Conservation (phyloP, 176 grass and related monocot genomes). For the bread wheat (Triticum aestivum) region DNA sequence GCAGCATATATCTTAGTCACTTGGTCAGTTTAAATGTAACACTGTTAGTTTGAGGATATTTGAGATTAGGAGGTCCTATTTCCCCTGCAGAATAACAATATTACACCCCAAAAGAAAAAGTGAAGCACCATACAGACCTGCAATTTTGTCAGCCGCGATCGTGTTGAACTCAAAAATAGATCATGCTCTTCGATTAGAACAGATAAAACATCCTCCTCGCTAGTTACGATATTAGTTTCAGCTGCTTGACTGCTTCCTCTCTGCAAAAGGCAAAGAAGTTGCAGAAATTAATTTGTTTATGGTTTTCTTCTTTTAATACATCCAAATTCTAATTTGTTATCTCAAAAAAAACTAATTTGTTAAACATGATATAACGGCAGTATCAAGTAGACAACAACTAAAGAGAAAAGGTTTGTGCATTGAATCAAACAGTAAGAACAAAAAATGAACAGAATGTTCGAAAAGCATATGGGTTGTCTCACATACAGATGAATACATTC, state of each 20-base stretch:
- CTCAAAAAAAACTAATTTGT: background rate
- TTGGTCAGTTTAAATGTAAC: slow-evolving; percentile 2
- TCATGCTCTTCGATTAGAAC: slow-evolving; percentile 75
- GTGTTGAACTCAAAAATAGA: slow-evolving; percentile 66
- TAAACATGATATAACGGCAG: slow-evolving; percentile 8
- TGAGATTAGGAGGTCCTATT: background rate
- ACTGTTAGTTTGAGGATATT: background rate
- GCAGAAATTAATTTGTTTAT: background rate
- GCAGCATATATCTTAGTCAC: background rate
- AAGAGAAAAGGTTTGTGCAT: background rate
- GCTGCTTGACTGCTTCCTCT: slow-evolving; percentile 53
- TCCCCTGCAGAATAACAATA: background rate
- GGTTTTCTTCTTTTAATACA: slow-evolving; percentile 5
- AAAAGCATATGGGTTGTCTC: slow-evolving; percentile 15
- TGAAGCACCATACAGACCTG: slow-evolving; percentile 49
- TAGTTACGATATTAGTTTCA: slow-evolving; percentile 55
- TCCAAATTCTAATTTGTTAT: background rate
- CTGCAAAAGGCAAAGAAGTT: slow-evolving; percentile 37
- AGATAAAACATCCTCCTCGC: slow-evolving; percentile 77
- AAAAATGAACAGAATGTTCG: background rate
- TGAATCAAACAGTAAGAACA: background rate
- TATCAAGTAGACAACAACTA: background rate
- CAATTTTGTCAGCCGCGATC: slow-evolving; percentile 80
- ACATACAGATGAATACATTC: slow-evolving; percentile 70
- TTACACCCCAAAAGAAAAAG: background rate